Evolutionary conservation across 441 rosid genomes (phyloP).

Genomic region (Pelargonium citronellum): DNA sequence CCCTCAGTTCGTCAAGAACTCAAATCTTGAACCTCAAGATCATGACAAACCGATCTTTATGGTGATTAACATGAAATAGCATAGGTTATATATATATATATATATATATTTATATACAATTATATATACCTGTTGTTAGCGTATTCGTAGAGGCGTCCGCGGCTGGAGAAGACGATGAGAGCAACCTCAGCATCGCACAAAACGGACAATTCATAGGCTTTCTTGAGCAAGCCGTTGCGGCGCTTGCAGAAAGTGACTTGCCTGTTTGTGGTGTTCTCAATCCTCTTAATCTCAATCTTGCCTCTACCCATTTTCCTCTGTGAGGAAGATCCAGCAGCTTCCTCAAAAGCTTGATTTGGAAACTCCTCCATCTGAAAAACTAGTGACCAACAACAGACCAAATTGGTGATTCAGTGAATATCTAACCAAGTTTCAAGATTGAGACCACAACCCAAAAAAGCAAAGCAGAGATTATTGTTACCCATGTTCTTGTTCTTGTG

Average conservation of each 20-base stretch:
- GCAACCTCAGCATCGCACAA: constrained; percentile 61
- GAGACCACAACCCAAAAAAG: neutral
- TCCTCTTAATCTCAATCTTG: constrained; percentile 53
- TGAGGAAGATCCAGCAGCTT: constrained; percentile 34
- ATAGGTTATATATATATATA: neutral
- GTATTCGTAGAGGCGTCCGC: constrained; percentile 61
- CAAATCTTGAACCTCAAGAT: neutral
- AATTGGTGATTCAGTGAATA: neutral
- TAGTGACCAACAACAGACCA: neutral
- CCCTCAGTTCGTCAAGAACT: too few species aligned
- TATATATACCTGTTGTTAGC: constrained; percentile 47
- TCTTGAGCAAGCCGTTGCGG: constrained; percentile 59
- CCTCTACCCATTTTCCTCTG: constrained; percentile 52
- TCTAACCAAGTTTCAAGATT: too few species aligned
- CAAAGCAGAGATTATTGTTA: neutral
- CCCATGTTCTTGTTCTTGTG: constrained; percentile 10
- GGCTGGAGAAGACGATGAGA: constrained; percentile 56
- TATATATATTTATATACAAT: neutral
- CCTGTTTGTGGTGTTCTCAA: constrained; percentile 56
- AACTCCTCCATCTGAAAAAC: constrained; percentile 24
- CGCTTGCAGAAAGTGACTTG: constrained; percentile 66
- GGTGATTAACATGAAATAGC: neutral
- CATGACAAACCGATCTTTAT: neutral
- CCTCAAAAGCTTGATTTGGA: constrained; percentile 23
- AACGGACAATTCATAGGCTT: constrained; percentile 60